Conservation (phyloP, 805 yeast genomes). For the Cephaloascus fragrans region DNA sequence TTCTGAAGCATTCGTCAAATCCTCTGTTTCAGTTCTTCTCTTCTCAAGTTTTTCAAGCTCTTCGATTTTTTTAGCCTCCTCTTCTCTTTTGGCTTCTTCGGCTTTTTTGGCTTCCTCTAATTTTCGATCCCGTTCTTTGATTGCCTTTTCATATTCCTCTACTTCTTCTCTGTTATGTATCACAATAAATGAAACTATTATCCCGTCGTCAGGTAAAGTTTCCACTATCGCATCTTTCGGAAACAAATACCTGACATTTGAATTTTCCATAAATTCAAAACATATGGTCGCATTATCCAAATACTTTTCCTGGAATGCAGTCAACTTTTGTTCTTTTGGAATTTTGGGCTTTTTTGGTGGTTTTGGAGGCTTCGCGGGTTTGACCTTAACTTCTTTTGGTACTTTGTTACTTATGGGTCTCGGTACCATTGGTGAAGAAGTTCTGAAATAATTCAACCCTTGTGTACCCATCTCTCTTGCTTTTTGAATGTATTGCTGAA, state of each 20-base stretch:
- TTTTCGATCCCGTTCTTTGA: conserved; percentile 7
- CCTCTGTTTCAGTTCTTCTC: conserved; percentile 12
- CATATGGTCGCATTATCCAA: conserved; percentile 61
- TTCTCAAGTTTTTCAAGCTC: conserved; percentile 3
- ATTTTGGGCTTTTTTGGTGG: conserved; percentile 9
- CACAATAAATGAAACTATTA: conserved; percentile 29
- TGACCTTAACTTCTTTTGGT: conserved; percentile 8
- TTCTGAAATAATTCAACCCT: conserved; percentile 11
- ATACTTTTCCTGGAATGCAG: conserved; percentile 72
- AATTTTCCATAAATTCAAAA: conserved; percentile 77
- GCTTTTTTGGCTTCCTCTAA: conserved; percentile 13
- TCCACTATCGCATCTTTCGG: conserved; percentile 78
- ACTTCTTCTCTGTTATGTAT: conserved; percentile 41
- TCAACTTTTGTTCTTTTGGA: conserved; percentile 46
- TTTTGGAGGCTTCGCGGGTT: conserved; percentile 8
- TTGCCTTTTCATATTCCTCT: conserved; percentile 28
- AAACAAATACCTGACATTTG: conserved; percentile 60
- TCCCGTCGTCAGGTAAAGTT: conserved; percentile 21
- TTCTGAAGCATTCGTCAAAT: conserved; percentile 4
- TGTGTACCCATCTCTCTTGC: conserved; percentile 71
- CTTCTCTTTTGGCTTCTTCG: conserved; percentile 15
- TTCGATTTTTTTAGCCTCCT: conserved; percentile 10
- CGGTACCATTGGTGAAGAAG: conserved; percentile 2
- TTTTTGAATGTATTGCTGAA: conserved; percentile 70
- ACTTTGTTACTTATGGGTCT: conserved; percentile 4